Base-by-base conservation (phyloP, 2,329 filamentous ascomycete genomes). In the Herpotrichia juniperi region DNA sequence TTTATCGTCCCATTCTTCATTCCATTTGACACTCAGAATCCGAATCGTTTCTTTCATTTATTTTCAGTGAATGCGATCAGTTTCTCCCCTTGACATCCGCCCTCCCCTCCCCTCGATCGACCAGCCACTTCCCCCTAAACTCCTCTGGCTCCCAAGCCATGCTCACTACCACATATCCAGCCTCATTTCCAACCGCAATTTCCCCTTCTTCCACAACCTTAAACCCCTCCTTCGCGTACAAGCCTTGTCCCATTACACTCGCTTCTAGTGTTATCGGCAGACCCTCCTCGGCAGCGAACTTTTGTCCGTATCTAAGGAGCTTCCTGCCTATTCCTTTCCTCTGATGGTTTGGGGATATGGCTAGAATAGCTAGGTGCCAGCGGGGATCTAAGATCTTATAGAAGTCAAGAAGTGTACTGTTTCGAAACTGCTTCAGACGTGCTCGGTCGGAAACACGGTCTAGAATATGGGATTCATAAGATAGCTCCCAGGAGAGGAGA, bases 171-270 rank as follows among this genome's bases (percentile, higher is more conserved):
- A n/a, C n/a, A n/a, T n/a, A n/a, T n/a, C n/a, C n/a, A n/a, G n/a
- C n/a, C n/a, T n/a, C n/a, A n/a, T n/a, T n/a, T n/a, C n/a, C n/a
- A n/a, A n/a, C n/a, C n/a, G n/a, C n/a, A 46, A 62, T 32, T 30
- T 45, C 39, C 2, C 6, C 17, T 35, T 57, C 48, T 11, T 46
- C 37, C 3, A 63, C 48, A 19, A 54, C 30, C 49, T 51, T 55
- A 34, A 65, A 63, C 6, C 62, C 62, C 12, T 24, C 35, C 49
- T 59, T 67, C 30, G 40, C 19, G 49, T 67, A 67, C 37, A 67
- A 17, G 14, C n/a, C 39, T 22, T 48, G 56, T 11, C 60, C 63
- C 10, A 46, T 42, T 1, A 55, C 32, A 45, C 58, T 65, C 16
- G 55, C 35, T 32, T 64, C 57, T 37, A 64, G 47, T 16, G 56